Base-by-base conservation (phyloP, 2,329 filamentous ascomycete genomes). In the Akanthomyces dipterigenus region DNA sequence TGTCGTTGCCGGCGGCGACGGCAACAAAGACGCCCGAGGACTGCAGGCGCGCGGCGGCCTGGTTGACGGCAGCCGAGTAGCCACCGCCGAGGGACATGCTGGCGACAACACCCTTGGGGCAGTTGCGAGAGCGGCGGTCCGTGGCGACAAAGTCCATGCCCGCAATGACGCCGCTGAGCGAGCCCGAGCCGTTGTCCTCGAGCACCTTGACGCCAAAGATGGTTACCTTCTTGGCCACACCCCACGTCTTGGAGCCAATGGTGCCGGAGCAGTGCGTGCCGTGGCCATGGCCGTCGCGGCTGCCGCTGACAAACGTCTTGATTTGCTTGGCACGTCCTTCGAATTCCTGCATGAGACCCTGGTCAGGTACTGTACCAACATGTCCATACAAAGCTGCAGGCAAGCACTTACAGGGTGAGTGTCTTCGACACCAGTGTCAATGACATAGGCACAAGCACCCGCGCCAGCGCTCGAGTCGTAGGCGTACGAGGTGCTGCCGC, bases 31-130 rank as follows among this genome's bases (percentile, higher is more conserved):
- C 70, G 42, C 80, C 80, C 16, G 76, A 76, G 11, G 72, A 69
- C 60, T 74, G 73, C 55, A 82, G 70, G 50, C 70, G 71, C 64
- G 78, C 71, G 63, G 81, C 78, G 66, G 79, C 80, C 26, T 73
- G 69, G 73, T 83, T 83, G 68, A 82, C 69, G 20, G 80, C 75
- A 4, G 64, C 64, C 38, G 77, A 80, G 56, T 63, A 68, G 62
- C 70, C 68, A 24, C 80, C 80, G 64, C 80, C 80, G 38, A 83
- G 76, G 0, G 81, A 83, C 79, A 83, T 80, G 74, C 82, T 83
- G 74, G 82, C 77, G 59, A 83, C 79, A 38, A 78, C 74, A 26
- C 76, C 75, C 43, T 67, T 71, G 64, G 69, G 66, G 70, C 75
- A 76, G 65, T 62, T 70, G 63, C 71, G 72, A 3, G 63, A 68